Conservation (phyloP, 1,139 yeast genomes). For the Saccharomyces hybrid region DNA sequence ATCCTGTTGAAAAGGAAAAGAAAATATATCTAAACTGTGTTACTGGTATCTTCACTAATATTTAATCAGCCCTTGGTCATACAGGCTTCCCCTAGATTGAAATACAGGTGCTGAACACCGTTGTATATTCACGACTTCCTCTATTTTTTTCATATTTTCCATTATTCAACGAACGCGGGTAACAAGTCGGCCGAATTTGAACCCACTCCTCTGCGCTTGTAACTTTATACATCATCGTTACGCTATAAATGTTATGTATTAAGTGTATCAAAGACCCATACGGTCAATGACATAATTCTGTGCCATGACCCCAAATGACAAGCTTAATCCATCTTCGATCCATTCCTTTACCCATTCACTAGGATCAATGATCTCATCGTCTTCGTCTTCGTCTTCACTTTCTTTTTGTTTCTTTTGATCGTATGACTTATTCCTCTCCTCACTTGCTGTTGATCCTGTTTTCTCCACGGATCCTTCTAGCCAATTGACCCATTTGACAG, state of each 20-base stretch:
- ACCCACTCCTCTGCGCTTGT: background rate
- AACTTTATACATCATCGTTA: background rate
- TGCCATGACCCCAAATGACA: conserved; percentile 78
- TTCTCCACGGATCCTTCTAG: conserved; percentile 40
- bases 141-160: background rate
- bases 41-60: background rate
- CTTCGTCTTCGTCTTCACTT: conserved; percentile 24
- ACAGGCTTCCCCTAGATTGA: background rate
- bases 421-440: conserved; percentile 4
- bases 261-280: conserved; percentile 53
- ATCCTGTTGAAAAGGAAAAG: background rate
- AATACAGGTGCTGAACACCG: background rate
- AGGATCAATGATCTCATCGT: conserved; percentile 62
- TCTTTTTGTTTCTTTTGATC: conserved; percentile 15
- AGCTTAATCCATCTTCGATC: conserved; percentile 75
- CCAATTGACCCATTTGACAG: conserved; percentile 85
- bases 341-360: conserved; percentile 93
- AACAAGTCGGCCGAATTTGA: background rate
- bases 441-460: conserved; percentile 9
- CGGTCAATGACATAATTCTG: conserved; percentile 86
- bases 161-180: background rate
- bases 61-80: background rate
- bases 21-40: background rate
- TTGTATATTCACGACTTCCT: background rate
- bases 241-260: background rate